These are phyloP conservation scores for Escovopsis sp. DNA, from an alignment of 2,329 filamentous ascomycete genomes.

Conservation along the genomic window DNA sequence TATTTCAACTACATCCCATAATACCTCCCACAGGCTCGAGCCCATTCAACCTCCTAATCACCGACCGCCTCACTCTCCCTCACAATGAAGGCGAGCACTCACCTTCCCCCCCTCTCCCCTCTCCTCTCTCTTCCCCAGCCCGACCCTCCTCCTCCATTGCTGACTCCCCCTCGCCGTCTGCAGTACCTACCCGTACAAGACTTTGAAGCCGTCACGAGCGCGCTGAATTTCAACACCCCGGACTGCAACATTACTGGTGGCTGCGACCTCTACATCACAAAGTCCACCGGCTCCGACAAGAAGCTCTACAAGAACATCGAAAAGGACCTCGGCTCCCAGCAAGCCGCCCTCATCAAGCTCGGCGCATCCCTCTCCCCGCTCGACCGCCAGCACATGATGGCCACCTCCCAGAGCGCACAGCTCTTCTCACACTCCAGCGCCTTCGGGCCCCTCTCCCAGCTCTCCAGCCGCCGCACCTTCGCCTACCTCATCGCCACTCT, in stretches of 20 bases:
- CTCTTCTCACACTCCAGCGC: slow-evolving; percentile 69
- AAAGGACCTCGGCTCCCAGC: slow-evolving; percentile 76
- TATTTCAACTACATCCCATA: no score
- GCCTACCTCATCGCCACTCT: slow-evolving; percentile 93
- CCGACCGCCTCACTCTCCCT: not conserved
- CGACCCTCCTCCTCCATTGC: slow-evolving; percentile 1
- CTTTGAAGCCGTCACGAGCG: slow-evolving; percentile 81
- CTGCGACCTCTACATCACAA: slow-evolving; percentile 95
- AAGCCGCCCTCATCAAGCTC: slow-evolving; percentile 74
- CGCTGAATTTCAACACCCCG: slow-evolving; percentile 88
- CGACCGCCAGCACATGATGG: slow-evolving; percentile 54
- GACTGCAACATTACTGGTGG: slow-evolving; percentile 86
- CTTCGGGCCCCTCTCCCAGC: slow-evolving; percentile 79
- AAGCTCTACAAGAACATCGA: slow-evolving; percentile 96
- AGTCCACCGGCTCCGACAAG: slow-evolving; percentile 88
- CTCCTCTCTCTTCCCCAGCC: not conserved
- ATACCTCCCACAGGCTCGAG: no score
- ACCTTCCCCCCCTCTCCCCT: no score
- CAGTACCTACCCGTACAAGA: slow-evolving; percentile 86
- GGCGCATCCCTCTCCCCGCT: slow-evolving; percentile 80
- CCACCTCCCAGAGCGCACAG: slow-evolving; percentile 43
- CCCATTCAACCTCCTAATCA: no score
- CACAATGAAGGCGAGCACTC: slow-evolving; percentile 24
- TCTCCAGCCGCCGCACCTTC: slow-evolving; percentile 80
- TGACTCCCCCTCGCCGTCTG: slow-evolving; percentile 7